Evolutionary conservation across 208 protist species (phyloP).

Genomic region (Leishmania major): DNA sequence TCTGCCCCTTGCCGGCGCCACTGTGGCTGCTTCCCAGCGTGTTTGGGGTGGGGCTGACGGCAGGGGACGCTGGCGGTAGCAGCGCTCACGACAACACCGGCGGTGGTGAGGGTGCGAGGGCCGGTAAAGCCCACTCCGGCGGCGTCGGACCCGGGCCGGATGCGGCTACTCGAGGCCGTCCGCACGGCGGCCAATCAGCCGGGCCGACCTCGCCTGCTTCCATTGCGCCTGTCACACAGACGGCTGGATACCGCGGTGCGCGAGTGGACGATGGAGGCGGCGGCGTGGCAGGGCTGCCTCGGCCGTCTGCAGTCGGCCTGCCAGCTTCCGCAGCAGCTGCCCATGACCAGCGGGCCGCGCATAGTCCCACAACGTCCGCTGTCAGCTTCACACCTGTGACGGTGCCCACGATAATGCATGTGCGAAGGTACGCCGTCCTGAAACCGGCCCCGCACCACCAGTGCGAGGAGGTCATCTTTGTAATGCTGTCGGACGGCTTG

Average conservation of each 20-base stretch:
- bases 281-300: conserved; percentile 1
- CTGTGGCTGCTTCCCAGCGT: conserved; percentile 39
- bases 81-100: background rate
- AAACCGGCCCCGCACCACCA: conserved; percentile 29
- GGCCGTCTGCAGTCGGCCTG: background rate
- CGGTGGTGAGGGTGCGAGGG: background rate
- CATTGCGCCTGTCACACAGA: background rate
- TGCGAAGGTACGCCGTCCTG: conserved; percentile 19
- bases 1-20: conserved; percentile 40
- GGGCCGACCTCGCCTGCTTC: background rate
- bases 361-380: background rate
- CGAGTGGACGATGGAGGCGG: background rate
- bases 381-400: background rate
- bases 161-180: conserved; percentile 1
- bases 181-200: background rate
- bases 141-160: background rate
- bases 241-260: background rate
- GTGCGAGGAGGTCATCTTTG: conserved; percentile 56
- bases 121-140: background rate
- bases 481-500: conserved; percentile 68
- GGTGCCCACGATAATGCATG: conserved; percentile 25
- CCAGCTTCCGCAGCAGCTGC: background rate
- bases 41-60: conserved; percentile 11
- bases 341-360: background rate
- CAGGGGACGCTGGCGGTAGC: conserved; percentile 1